Base-by-base conservation (phyloP, 805 yeast species). In the Wickerhamomyces pijperi region DNA sequence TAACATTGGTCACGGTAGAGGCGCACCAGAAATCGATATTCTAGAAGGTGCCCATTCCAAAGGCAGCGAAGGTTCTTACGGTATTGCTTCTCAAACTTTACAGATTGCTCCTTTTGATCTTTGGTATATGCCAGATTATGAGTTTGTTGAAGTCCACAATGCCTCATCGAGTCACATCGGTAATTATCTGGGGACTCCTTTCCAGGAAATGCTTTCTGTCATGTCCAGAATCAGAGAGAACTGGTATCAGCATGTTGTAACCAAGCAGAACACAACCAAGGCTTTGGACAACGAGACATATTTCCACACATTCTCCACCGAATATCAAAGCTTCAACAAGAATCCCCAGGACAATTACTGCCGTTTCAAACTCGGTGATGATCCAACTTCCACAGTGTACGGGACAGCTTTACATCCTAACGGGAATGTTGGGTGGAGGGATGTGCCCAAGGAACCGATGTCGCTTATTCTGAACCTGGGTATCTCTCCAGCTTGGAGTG, bases 51-150 rank as follows among this genome's bases (percentile, higher is more conserved):
- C 65, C 34, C n/a, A n/a, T n/a, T n/a, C n/a, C n/a, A 50, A 59
- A 20, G 61, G 63, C 35, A 51, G 62, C 14, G 51, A 40, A 23
- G 35, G 50, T 13, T 39, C 43, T 19, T 45, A 56, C 37, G 75
- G 75, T 29, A 60, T 67, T 23, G 74, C 65, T 3, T 67, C 74
- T 1, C 76, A 70, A 45, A 67, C 76, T 1, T 56, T 65, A 42
- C 75, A 70, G 53, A 54, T 70, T 43, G 76, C 76, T 8, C 76
- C 76, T 1, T 59, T 58, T 50, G 75, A 70, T 50, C 61, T 69
- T 32, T 70, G 76, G 76, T 70, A 69, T 46, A 54, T 52, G 46
- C 73, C 76, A 3, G 74, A 70, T 48, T 70, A 70, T 49, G 60
- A 64, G 42, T 70, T 60, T 42, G 53, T 70, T 34, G 67, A 62